phyloP scores from a whole-genome alignment of 805 yeast species.

The Kregervanrija fluxuum region DNA sequence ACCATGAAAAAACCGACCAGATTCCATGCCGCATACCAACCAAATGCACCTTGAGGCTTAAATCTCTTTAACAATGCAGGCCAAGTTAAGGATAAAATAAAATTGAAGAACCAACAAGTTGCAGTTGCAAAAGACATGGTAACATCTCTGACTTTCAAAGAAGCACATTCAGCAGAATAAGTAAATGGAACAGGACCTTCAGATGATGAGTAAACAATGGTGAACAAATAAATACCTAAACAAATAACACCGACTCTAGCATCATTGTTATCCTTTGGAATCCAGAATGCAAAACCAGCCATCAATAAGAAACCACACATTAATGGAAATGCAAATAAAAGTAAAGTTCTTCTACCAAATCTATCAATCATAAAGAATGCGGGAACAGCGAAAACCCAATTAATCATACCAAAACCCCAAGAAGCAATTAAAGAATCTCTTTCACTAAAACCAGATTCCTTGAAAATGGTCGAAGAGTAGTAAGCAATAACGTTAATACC shows the following conservation, averaged over 20 bases:
- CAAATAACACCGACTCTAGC: conserved; percentile 63
- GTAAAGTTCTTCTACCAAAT: conserved; percentile 58
- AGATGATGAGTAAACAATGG: conserved; percentile 72
- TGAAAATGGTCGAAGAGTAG: conserved; percentile 72
- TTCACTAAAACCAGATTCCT: conserved; percentile 56
- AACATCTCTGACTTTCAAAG: conserved; percentile 69
- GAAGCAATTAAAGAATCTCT: conserved; percentile 68
- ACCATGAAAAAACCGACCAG: conserved; percentile 61
- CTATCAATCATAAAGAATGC: conserved; percentile 53
- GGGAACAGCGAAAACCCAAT: conserved; percentile 59
- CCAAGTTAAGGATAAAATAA: conserved; percentile 72
- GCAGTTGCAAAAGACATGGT: conserved; percentile 79
- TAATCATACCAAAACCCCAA: conserved; percentile 80
- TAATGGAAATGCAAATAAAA: conserved; percentile 49
- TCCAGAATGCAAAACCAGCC: conserved; percentile 70
- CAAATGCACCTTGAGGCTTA: conserved; percentile 79
- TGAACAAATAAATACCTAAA: conserved; percentile 66
- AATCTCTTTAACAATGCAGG: conserved; percentile 62
- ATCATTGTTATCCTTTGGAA: conserved; percentile 34
- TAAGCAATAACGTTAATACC: conserved; percentile 86
- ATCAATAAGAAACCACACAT: conserved; percentile 54
- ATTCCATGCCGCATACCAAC: conserved; percentile 86
- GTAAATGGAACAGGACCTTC: conserved; percentile 91
- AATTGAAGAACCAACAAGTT: conserved; percentile 68
- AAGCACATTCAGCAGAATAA: conserved; percentile 79